phyloP scores from a whole-genome alignment of 345 rosid genomes.

The Eucalyptus cladocalyx region DNA sequence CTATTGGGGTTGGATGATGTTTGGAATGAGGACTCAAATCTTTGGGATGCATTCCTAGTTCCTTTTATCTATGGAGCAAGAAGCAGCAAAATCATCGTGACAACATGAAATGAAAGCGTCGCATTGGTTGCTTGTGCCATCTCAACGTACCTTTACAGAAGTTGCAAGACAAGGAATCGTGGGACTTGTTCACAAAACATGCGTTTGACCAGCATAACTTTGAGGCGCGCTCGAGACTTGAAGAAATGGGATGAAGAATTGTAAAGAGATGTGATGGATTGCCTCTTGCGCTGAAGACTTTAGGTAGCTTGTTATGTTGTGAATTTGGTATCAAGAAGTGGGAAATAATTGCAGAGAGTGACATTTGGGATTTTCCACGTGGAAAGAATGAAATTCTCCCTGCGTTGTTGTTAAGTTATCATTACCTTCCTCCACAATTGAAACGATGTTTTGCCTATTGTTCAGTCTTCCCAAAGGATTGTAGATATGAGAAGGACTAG shows the following conservation, averaged over 20 bases:
- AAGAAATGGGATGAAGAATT: background rate
- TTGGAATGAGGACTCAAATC: constrained; percentile 8
- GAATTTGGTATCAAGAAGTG: background rate
- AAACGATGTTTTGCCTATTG: constrained; percentile 6
- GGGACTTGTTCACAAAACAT: background rate
- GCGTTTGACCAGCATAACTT: background rate
- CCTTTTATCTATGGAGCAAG: background rate
- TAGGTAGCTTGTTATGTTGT: background rate
- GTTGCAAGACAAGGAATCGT: background rate
- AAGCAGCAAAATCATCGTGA: background rate
- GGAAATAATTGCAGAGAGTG: background rate
- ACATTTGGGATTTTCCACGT: background rate
- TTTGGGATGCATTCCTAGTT: background rate
- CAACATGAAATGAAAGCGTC: background rate
- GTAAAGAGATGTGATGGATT: background rate
- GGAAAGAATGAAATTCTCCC: background rate
- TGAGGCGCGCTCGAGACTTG: background rate
- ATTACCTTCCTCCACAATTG: background rate
- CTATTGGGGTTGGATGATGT: constrained; percentile 24
- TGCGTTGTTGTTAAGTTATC: background rate
- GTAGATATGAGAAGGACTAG: background rate
- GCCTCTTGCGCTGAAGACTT: background rate
- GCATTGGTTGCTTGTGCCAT: background rate
- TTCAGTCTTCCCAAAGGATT: background rate
- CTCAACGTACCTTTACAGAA: background rate